Percentiles rank a stretch among this genome's conserved stretches.
These are phyloP conservation scores for Magnaporthiopsis poae DNA, from an alignment of 2,329 filamentous ascomycete species.

Conservation along the genomic window DNA sequence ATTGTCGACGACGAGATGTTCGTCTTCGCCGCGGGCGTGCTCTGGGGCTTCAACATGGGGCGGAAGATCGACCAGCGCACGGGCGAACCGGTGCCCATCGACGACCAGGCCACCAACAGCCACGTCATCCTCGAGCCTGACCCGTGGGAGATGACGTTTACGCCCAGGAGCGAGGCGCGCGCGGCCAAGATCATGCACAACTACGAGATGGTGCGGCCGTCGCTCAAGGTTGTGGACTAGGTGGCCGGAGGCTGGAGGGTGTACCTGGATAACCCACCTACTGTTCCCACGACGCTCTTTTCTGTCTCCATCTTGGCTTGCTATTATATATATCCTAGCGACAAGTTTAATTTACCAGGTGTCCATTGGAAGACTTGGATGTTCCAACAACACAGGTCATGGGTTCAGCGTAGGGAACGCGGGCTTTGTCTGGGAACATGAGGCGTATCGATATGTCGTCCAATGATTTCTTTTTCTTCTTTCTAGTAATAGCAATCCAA, in stretches of 20 bases:
- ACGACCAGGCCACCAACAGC: constrained; percentile 40
- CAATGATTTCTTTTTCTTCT: too few species aligned
- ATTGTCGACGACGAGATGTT: constrained; percentile 53
- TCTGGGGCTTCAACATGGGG: constrained; percentile 39
- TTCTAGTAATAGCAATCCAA: too few species aligned
- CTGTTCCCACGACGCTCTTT: too few species aligned
- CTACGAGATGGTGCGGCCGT: constrained; percentile 24
- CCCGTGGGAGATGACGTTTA: constrained; percentile 36
- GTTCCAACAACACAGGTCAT: too few species aligned
- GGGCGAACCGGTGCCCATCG: constrained; percentile 32
- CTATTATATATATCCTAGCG: too few species aligned
- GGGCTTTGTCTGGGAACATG: too few species aligned
- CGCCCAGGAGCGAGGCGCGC: constrained; percentile 29
- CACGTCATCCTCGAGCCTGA: constrained; percentile 43
- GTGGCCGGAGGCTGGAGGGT: not conserved
- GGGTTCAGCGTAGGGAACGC: too few species aligned
- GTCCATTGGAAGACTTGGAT: too few species aligned
- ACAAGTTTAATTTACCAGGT: too few species aligned
- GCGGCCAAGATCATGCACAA: constrained; percentile 27
- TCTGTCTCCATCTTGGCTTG: too few species aligned
- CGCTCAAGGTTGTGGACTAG: constrained; percentile 20
- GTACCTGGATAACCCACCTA: too few species aligned
- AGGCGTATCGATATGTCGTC: too few species aligned
- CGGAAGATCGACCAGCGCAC: constrained; percentile 32
- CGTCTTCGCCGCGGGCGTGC: constrained; percentile 35